Evolutionary conservation across 805 yeast species (phyloP).

Genomic region (Jamesozyma spencerorum): DNA sequence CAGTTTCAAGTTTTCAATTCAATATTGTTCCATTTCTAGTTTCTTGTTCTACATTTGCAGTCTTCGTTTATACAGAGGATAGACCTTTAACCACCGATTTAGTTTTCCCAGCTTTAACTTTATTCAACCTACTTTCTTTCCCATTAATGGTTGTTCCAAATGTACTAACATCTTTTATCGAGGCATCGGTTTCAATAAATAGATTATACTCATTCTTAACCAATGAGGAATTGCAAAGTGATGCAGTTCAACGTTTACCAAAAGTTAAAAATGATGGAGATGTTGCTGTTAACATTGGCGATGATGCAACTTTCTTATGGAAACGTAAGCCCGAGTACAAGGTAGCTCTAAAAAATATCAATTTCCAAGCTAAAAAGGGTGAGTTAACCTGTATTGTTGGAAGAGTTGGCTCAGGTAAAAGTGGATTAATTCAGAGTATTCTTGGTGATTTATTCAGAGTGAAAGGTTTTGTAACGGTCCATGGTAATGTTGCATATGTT

Average conservation of each 20-base stretch:
- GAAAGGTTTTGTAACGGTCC: conserved; percentile 60
- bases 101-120: conserved; percentile 82
- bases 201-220: conserved; percentile 69
- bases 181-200: conserved; percentile 73
- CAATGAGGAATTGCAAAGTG: conserved; percentile 73
- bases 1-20: conserved; percentile 69
- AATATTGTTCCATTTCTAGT: conserved; percentile 83
- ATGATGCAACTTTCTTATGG: conserved; percentile 70
- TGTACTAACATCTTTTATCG: conserved; percentile 77
- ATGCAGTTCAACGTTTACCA: conserved; percentile 44
- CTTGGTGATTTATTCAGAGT: conserved; percentile 75
- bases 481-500: conserved; percentile 79
- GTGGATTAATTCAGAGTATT: conserved; percentile 69
- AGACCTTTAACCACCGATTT: conserved; percentile 77
- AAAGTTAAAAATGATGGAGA: conserved; percentile 52
- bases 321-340: conserved; percentile 61
- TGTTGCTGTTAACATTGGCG: conserved; percentile 46
- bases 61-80: conserved; percentile 52
- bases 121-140: conserved; percentile 81
- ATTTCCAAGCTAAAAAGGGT: conserved; percentile 59
- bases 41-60: conserved; percentile 79
- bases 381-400: conserved; percentile 82
- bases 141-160: conserved; percentile 90
- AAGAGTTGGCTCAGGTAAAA: conserved; percentile 83
- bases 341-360: conserved; percentile 55